These are phyloP conservation scores for Cephaloascus fragrans DNA, from an alignment of 805 yeast genomes.

Conservation along the genomic window DNA sequence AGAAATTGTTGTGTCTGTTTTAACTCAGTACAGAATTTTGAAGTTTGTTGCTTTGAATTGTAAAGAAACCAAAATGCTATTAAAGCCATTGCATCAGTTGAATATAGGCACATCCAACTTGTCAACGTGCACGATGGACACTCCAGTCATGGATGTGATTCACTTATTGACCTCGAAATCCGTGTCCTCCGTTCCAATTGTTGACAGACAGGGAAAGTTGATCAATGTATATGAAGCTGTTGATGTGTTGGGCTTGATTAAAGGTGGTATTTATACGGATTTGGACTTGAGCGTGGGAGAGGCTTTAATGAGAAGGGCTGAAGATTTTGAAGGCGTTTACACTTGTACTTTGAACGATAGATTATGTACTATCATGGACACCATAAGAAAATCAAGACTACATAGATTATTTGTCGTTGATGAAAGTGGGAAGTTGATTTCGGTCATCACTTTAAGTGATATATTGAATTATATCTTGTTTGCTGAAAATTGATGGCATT, in stretches of 20 bases:
- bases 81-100: conserved; percentile 65
- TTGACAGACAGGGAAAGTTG: conserved; percentile 60
- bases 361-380: conserved; percentile 82
- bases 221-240: conserved; percentile 93
- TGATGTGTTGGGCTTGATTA: conserved; percentile 84
- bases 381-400: conserved; percentile 81
- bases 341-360: conserved; percentile 87
- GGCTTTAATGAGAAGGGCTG: conserved; percentile 86
- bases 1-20: conserved; percentile 89
- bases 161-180: conserved; percentile 66
- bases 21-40: conserved; percentile 92
- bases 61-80: conserved; percentile 79
- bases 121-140: conserved; percentile 78
- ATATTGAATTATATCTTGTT: conserved; percentile 74
- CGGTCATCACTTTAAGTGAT: conserved; percentile 87
- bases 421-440: conserved; percentile 63
- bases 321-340: conserved; percentile 95
- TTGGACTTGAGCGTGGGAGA: conserved; percentile 89
- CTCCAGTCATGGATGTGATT: conserved; percentile 92
- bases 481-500: conserved; percentile 32
- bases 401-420: conserved; percentile 92
- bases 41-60: conserved; percentile 95
- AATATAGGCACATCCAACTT: conserved; percentile 54
- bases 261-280: conserved; percentile 91
- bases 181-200: conserved; percentile 90